Conservation (phyloP, 2,329 filamentous ascomycete genomes). For the Didymellaceae sp. region DNA sequence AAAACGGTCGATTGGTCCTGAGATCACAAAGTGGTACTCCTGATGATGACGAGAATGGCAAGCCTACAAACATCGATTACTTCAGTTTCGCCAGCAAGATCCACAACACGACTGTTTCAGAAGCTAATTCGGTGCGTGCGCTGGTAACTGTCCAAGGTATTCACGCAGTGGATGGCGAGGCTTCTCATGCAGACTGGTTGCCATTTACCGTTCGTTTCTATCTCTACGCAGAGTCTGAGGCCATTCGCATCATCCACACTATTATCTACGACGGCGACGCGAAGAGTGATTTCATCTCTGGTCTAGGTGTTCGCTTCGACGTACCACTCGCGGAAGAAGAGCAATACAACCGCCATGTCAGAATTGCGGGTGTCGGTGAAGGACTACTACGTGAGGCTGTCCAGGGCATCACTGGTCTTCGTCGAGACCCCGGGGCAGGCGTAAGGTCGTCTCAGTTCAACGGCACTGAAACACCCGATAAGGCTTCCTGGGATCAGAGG, state of each 20-base stretch:
- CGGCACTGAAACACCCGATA: constrained; percentile 54
- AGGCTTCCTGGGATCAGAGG: constrained; percentile 56
- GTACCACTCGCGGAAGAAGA: constrained; percentile 62
- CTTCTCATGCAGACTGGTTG: constrained; percentile 57
- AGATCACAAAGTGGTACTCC: constrained; percentile 59
- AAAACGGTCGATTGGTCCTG: constrained; percentile 56
- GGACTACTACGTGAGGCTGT: constrained; percentile 65
- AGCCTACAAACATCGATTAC: constrained; percentile 48
- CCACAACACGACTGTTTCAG: constrained; percentile 58
- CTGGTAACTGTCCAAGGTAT: constrained; percentile 57
- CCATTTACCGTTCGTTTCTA: constrained; percentile 65
- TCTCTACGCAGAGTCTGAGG: constrained; percentile 63
- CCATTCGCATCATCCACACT: constrained; percentile 62
- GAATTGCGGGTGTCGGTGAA: constrained; percentile 62
- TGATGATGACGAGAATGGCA: constrained; percentile 48
- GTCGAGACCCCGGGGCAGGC: constrained; percentile 59
- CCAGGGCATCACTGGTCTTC: constrained; percentile 65
- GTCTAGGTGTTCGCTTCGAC: constrained; percentile 62
- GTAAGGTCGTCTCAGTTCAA: constrained; percentile 60
- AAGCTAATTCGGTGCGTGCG: constrained; percentile 52
- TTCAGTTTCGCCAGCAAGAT: constrained; percentile 60
- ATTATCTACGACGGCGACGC: constrained; percentile 62
- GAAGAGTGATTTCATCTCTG: constrained; percentile 60
- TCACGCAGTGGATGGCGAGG: constrained; percentile 37
- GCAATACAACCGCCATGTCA: constrained; percentile 65